Evolutionary conservation across 1,284 basidiomycete species (phyloP).

Genomic region (Puccinia hordei): DNA sequence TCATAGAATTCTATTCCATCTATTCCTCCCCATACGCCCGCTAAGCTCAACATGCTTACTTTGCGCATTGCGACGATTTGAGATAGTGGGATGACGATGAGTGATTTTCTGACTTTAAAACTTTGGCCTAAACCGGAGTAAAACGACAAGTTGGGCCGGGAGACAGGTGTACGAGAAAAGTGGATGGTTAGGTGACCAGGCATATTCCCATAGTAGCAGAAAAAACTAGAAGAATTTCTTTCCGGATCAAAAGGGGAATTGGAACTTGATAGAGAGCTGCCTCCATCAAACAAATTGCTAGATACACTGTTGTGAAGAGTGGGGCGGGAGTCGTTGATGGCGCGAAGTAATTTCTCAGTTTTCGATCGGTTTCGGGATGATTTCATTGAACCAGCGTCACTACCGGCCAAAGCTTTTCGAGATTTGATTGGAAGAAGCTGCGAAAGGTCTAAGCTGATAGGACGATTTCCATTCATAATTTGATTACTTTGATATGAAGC

Average conservation of each 20-base stretch:
- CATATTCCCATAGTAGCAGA: constrained; percentile 39
- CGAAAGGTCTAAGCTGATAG: not conserved
- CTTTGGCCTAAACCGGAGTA: constrained; percentile 16
- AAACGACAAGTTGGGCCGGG: constrained; percentile 3
- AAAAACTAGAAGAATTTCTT: constrained; percentile 24
- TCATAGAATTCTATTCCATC: constrained; percentile 43
- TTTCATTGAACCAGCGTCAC: constrained; percentile 7
- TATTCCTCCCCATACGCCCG: constrained; percentile 46
- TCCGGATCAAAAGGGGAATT: constrained; percentile 17
- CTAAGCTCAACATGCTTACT: constrained; percentile 25
- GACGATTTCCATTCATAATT: constrained; percentile 15
- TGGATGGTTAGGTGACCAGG: constrained; percentile 36
- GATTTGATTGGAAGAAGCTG: constrained; percentile 3
- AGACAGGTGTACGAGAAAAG: constrained; percentile 5
- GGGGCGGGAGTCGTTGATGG: not conserved
- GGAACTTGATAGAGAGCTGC: not conserved
- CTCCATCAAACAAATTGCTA: not conserved
- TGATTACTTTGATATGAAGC: constrained; percentile 20
- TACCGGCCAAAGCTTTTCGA: not conserved
- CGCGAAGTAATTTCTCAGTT: constrained; percentile 11
- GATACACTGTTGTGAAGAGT: not conserved
- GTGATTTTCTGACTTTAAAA: not conserved
- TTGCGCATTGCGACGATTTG: constrained; percentile 44
- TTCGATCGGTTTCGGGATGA: constrained; percentile 3
- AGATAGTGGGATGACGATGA: constrained; percentile 4